Evolutionary conservation across 192 early-diverging fungal species (phyloP).

Genomic region (Coemansia sp.): DNA sequence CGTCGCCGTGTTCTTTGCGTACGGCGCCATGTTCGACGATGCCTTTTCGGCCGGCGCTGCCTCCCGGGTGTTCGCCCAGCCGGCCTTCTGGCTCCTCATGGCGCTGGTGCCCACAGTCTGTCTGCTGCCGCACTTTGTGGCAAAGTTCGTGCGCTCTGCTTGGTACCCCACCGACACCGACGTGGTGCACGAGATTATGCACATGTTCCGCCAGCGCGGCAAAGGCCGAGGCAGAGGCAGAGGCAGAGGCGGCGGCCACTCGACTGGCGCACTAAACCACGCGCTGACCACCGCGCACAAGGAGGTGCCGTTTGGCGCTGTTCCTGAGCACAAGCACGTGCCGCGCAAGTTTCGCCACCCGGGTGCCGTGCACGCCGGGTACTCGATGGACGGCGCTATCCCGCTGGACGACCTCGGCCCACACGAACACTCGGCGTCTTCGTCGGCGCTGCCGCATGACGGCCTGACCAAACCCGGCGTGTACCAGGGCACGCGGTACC

Average conservation of each 20-base stretch:
- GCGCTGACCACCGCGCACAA: constrained; percentile 32
- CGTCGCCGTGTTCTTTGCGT: constrained; percentile 57
- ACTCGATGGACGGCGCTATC: constrained; percentile 41
- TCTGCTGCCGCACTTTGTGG: constrained; percentile 69
- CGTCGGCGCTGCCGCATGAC: constrained; percentile 1
- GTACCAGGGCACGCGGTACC: constrained; percentile 43
- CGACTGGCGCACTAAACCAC: constrained; percentile 2
- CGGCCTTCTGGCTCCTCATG: constrained; percentile 69
- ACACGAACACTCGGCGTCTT: not conserved
- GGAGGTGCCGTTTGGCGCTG: constrained; percentile 48
- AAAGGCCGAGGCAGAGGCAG: no score
- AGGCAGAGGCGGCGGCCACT: not conserved
- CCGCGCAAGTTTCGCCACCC: constrained; percentile 8
- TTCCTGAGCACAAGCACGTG: constrained; percentile 28
- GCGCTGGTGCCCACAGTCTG: constrained; percentile 59
- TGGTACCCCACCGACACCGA: constrained; percentile 79
- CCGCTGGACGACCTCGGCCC: constrained; percentile 28
- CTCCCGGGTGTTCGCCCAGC: constrained; percentile 58
- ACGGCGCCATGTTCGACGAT: constrained; percentile 59
- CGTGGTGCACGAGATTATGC: constrained; percentile 81
- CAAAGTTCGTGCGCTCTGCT: constrained; percentile 65
- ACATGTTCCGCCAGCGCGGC: no score
- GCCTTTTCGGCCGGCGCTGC: constrained; percentile 57
- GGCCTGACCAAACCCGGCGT: constrained; percentile 29
- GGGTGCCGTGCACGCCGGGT: not conserved